Conservation (phyloP, 257 asterid species). For the Scutellaria minor region DNA sequence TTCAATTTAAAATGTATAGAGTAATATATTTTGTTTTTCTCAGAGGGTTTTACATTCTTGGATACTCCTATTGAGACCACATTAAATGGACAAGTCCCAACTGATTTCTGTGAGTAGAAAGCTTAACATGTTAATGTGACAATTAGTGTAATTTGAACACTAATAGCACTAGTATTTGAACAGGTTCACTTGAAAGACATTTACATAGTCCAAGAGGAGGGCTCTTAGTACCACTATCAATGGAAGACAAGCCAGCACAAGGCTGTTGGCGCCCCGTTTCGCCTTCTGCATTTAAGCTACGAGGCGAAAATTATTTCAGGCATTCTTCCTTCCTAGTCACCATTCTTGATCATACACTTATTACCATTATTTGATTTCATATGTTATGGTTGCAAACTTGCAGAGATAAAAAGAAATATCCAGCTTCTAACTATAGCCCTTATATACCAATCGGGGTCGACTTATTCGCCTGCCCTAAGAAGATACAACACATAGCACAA, state of each 20-base stretch:
- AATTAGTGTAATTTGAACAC: background rate
- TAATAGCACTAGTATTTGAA: background rate
- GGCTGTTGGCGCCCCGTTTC: conserved; percentile 68
- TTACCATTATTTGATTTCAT: background rate
- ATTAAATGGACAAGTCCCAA: conserved; percentile 34
- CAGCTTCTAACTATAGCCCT: conserved; percentile 74
- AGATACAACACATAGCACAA: conserved; percentile 81
- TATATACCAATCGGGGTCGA: conserved; percentile 79
- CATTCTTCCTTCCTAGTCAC: conserved; percentile 33
- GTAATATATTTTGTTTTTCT: conserved; percentile 10
- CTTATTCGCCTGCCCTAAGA: conserved; percentile 65
- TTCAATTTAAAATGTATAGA: background rate
- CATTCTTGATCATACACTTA: background rate
- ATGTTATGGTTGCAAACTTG: background rate
- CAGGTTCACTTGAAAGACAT: conserved; percentile 57
- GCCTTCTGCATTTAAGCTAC: conserved; percentile 76
- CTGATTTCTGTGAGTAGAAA: conserved; percentile 48
- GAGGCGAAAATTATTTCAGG: conserved; percentile 84
- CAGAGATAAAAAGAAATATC: conserved; percentile 81
- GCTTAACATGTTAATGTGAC: background rate
- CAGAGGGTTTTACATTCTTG: conserved; percentile 52
- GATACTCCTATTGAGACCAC: conserved; percentile 35
- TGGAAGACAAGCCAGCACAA: conserved; percentile 49
- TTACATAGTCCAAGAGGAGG: conserved; percentile 64
- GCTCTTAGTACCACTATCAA: conserved; percentile 48